Percentiles rank a stretch among this genome's conserved stretches.
Evolutionary conservation across 1,284 basidiomycete genomes (phyloP).

Genomic region (Hymenochaete sp.): DNA sequence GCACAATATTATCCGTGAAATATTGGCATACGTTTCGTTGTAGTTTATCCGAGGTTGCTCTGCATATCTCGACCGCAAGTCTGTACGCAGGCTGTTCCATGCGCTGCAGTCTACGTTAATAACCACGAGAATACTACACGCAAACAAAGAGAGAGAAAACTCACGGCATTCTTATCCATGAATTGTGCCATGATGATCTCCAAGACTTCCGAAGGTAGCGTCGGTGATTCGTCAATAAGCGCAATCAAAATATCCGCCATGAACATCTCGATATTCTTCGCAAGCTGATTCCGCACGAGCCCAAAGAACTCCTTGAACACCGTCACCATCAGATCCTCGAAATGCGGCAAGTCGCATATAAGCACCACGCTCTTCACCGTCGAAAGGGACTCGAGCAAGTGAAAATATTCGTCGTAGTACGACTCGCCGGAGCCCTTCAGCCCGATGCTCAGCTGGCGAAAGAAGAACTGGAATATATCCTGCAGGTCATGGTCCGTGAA

Average conservation of each 20-base stretch:
- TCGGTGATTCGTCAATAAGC: constrained; percentile 78
- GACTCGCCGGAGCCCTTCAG: constrained; percentile 63
- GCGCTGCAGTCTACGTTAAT: constrained; percentile 34
- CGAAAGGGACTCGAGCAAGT: constrained; percentile 85
- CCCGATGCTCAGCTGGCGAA: constrained; percentile 69
- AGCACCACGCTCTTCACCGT: constrained; percentile 93
- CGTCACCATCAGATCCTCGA: constrained; percentile 78
- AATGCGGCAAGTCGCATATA: constrained; percentile 82
- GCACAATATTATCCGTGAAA: constrained; percentile 80
- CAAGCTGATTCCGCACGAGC: constrained; percentile 71
- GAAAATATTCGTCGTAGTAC: constrained; percentile 88
- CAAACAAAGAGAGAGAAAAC: not conserved
- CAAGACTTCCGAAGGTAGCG: constrained; percentile 70
- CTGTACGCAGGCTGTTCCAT: constrained; percentile 72
- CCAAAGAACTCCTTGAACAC: constrained; percentile 82
- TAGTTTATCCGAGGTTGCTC: constrained; percentile 74
- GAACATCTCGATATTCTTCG: constrained; percentile 84
- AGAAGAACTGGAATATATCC: constrained; percentile 94
- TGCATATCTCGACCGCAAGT: constrained; percentile 87
- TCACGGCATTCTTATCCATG: constrained; percentile 46
- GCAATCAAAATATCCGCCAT: constrained; percentile 86
- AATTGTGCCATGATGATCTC: constrained; percentile 84
- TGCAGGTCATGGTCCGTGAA: constrained; percentile 83
- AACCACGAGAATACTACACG: constrained; percentile 3
- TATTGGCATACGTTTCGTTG: constrained; percentile 87